A percentile compares a stretch with the other conserved stretches of the same genome.
phyloP scores from a whole-genome alignment of 2,329 filamentous ascomycete species.

The Dendrostoma leiphaemia region DNA sequence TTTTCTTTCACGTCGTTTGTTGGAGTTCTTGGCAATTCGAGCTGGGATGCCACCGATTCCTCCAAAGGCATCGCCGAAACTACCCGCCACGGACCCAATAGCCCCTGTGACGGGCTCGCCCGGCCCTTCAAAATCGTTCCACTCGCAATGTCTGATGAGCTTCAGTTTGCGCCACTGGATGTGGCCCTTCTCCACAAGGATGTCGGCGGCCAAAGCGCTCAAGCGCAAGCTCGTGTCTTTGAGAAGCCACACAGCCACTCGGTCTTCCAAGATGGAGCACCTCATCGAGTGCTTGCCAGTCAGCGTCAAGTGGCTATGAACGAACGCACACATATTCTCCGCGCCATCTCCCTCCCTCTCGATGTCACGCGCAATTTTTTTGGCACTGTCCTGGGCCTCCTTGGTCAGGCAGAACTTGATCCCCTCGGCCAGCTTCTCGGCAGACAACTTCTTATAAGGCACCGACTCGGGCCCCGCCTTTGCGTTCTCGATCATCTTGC shows the following conservation, averaged over 20 bases:
- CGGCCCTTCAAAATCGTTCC: slow-evolving; percentile 75
- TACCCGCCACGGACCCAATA: slow-evolving; percentile 59
- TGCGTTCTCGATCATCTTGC: slow-evolving; percentile 62
- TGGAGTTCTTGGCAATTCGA: slow-evolving; percentile 56
- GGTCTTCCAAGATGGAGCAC: slow-evolving; percentile 63
- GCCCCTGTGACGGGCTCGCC: slow-evolving; percentile 70
- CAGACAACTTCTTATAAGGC: slow-evolving; percentile 65
- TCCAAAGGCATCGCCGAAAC: slow-evolving; percentile 56
- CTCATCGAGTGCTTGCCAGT: slow-evolving; percentile 54
- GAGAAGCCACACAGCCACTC: slow-evolving; percentile 64
- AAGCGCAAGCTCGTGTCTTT: slow-evolving; percentile 60
- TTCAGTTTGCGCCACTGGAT: slow-evolving; percentile 62
- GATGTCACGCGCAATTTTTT: slow-evolving; percentile 60
- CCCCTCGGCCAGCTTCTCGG: slow-evolving; percentile 65
- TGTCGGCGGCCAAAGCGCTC: slow-evolving; percentile 62
- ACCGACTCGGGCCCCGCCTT: slow-evolving; percentile 65
- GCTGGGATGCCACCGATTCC: slow-evolving; percentile 65
- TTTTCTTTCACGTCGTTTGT: slow-evolving; percentile 48
- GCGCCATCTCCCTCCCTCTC: slow-evolving; percentile 65
- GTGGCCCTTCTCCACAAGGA: slow-evolving; percentile 60
- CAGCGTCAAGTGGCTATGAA: slow-evolving; percentile 60
- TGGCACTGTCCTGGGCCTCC: slow-evolving; percentile 56
- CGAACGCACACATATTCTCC: slow-evolving; percentile 64
- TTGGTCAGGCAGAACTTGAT: slow-evolving; percentile 66
- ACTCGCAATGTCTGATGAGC: slow-evolving; percentile 65